Conservation (phyloP, 1,284 basidiomycete species). For the Heliocybe sulcata region DNA sequence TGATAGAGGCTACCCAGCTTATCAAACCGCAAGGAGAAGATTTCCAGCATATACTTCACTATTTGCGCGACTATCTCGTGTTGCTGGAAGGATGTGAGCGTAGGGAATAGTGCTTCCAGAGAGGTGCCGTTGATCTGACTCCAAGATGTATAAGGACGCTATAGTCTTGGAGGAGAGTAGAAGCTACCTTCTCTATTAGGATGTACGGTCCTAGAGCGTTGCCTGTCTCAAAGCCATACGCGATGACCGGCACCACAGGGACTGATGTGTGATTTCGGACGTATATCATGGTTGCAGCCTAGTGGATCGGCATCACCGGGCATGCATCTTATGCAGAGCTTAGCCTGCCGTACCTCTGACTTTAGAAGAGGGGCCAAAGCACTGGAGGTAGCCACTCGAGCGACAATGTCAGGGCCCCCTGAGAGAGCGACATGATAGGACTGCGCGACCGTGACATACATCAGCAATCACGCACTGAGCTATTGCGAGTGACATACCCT, state of each 20-base stretch:
- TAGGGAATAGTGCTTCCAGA: slow-evolving; percentile 19
- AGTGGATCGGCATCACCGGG: neutral
- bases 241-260: slow-evolving; percentile 18
- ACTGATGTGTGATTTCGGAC: slow-evolving; percentile 19
- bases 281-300: slow-evolving; percentile 24
- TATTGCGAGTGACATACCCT: slow-evolving; percentile 13
- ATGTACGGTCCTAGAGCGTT: slow-evolving; percentile 16
- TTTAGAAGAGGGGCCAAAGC: slow-evolving; percentile 17
- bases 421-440: slow-evolving; percentile 13
- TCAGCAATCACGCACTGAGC: neutral
- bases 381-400: slow-evolving; percentile 14
- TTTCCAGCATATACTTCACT: slow-evolving; percentile 21
- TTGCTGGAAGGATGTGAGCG: slow-evolving; percentile 16
- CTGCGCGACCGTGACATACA: slow-evolving; percentile 15
- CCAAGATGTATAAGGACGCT: neutral
- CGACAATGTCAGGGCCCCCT: slow-evolving; percentile 15
- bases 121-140: slow-evolving; percentile 15
- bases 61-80: slow-evolving; percentile 19
- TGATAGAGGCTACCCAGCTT: slow-evolving; percentile 21
- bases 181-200: slow-evolving; percentile 19
- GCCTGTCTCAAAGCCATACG: slow-evolving; percentile 10
- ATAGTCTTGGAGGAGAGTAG: neutral
- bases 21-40: slow-evolving; percentile 18
- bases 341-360: slow-evolving; percentile 17
- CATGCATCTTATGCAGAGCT: neutral